Conservation (phyloP, 129 eudicot species). For the Apium graveolens region DNA sequence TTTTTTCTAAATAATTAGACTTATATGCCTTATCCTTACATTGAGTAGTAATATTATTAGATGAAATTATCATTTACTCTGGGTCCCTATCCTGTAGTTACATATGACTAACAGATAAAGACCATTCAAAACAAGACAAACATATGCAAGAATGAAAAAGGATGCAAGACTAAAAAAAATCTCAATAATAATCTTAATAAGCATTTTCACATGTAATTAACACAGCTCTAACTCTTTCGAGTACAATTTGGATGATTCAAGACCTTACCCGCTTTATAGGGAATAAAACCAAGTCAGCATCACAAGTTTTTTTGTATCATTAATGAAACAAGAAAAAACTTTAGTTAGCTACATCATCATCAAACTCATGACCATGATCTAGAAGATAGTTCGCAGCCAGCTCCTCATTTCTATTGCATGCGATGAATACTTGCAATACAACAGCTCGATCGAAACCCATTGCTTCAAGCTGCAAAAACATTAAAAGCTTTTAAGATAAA, state of each 20-base stretch:
- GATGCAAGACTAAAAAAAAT: neutral
- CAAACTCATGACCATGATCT: slow-evolving; percentile 62
- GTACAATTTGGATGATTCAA: neutral
- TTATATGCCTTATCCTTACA: no score
- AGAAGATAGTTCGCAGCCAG: slow-evolving; percentile 60
- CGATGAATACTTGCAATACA: slow-evolving; percentile 54
- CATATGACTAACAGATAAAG: no score
- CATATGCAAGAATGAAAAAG: neutral
- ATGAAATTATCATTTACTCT: no score
- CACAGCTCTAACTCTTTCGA: neutral
- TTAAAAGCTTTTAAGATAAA: neutral
- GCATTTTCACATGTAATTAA: neutral
- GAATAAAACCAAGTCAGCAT: slow-evolving; percentile 3
- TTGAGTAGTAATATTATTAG: no score
- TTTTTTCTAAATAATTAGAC: no score
- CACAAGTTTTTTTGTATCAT: neutral
- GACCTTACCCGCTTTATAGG: neutral
- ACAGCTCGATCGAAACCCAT: slow-evolving; percentile 59
- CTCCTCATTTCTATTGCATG: slow-evolving; percentile 71
- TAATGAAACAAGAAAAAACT: neutral
- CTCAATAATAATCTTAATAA: neutral
- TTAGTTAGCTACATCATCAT: slow-evolving; percentile 21
- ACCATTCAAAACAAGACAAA: neutral
- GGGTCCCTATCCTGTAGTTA: no score
- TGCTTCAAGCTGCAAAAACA: slow-evolving; percentile 46